phyloP scores from a whole-genome alignment of 805 yeast genomes.

The Candida insectalens region DNA sequence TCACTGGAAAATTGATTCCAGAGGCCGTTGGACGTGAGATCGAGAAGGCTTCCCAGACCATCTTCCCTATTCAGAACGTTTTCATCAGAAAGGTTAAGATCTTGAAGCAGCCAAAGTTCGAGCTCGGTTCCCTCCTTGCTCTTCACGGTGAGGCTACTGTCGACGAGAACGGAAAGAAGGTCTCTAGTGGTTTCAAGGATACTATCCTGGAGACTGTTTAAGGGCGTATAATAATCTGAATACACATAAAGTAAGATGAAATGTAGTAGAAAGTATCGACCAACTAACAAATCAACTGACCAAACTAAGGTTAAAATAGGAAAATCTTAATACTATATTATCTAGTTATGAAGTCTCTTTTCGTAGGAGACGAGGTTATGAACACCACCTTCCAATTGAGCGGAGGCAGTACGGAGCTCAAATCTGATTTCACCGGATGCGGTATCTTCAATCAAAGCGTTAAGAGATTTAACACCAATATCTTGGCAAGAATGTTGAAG shows the following conservation, averaged over 20 bases:
- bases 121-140: slow-evolving; percentile 90
- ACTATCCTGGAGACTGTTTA: slow-evolving; percentile 96
- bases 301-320: too few relatives aligned
- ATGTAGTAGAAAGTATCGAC: neutral
- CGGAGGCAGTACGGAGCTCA: slow-evolving; percentile 96
- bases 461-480: slow-evolving; percentile 72
- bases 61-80: slow-evolving; percentile 97
- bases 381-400: slow-evolving; percentile 98
- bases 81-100: slow-evolving; percentile 98
- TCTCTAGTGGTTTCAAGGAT: slow-evolving; percentile 92
- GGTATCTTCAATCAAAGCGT: slow-evolving; percentile 54
- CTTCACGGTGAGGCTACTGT: slow-evolving; percentile 93
- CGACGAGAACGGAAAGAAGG: slow-evolving; percentile 98
- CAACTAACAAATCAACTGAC: too few relatives aligned
- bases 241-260: neutral
- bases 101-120: slow-evolving; percentile 98
- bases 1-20: slow-evolving; percentile 94
- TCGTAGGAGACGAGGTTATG: slow-evolving; percentile 94
- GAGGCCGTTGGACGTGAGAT: slow-evolving; percentile 98
- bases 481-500: slow-evolving; percentile 98
- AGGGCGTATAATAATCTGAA: slow-evolving; percentile 16
- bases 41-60: slow-evolving; percentile 89
- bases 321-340: too few relatives aligned
- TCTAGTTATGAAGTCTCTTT: slow-evolving; percentile 86
- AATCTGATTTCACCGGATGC: slow-evolving; percentile 71